Evolutionary conservation across 2,329 filamentous ascomycete genomes (phyloP), one percentile per base, ranked within the genome.

Genomic region (Cercospora nicotianae): DNA sequence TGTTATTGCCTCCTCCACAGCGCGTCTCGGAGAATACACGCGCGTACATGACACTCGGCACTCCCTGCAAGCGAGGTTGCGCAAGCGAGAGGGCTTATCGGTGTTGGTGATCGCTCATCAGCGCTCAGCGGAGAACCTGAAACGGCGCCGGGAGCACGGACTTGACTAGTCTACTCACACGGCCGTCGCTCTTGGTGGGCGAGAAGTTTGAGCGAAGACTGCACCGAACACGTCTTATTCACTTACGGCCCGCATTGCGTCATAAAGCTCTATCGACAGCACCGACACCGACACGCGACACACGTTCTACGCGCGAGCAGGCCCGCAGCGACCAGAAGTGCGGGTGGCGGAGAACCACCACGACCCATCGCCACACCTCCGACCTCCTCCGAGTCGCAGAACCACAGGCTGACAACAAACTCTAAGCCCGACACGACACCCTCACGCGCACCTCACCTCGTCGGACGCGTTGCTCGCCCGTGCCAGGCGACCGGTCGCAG

Each of bases 321-420:
- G 55, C 28, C 55, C 55, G 16, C 55, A n/a, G 55, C 28, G 55
- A 53, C 23, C 20, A 53, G 20, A 28, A 53, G 48, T 53, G 48
- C 48, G 48, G 42, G 36, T 36, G 36, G 53, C 42, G 53, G 53
- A 66, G 59, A 20, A 30, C 59, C 23, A 61, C 39, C 61, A 55
- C 65, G 23, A 62, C 45, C 36, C 23, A 58, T 55, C 28, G 58
- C 57, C 57, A 60, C 64, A 26, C 18, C 45, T 51, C 66, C 66
- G 66, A 60, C 48, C 60, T 68, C 33, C 45, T 62, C 66, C 66
- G 66, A 65, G 62, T 62, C 66, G 58, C 66, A 68, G 42, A 55
- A 67, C 61, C 57, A 67, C 42, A 39, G 20, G 33, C 58, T 28
- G 45, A 48, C 58, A 51, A 33, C 63, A 58, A 60, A 63, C 59